Percentiles rank a stretch among this genome's conserved stretches.
phyloP scores from a whole-genome alignment of 164 flowering plant genomes.

The Amborella trichopoda region DNA sequence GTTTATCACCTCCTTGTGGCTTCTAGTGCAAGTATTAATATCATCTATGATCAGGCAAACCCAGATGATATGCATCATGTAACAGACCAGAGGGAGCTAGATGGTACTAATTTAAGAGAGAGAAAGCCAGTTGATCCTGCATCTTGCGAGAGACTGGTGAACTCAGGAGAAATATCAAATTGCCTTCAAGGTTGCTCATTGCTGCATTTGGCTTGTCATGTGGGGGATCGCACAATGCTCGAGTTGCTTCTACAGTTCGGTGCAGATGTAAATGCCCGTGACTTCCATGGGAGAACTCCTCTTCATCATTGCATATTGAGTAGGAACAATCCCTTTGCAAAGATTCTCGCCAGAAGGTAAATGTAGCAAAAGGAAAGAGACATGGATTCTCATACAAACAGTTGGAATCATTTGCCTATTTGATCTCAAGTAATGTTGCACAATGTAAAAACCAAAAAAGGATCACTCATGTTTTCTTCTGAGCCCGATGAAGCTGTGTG shows the following conservation, averaged over 20 bases:
- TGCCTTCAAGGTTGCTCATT: slow-evolving; percentile 75
- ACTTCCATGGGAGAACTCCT: slow-evolving; percentile 86
- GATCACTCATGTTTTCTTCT: no score
- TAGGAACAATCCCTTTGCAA: slow-evolving; percentile 52
- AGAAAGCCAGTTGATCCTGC: slow-evolving; percentile 29
- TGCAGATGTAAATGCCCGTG: slow-evolving; percentile 60
- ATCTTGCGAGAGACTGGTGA: slow-evolving; percentile 29
- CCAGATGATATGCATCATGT: slow-evolving; percentile 19
- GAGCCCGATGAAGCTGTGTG: no score
- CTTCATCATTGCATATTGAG: slow-evolving; percentile 72
- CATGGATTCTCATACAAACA: no score
- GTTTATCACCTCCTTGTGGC: slow-evolving; percentile 59
- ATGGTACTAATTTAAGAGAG: slow-evolving; percentile 7
- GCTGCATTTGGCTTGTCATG: slow-evolving; percentile 75
- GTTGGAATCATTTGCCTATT: no score
- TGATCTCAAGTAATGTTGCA: no score
- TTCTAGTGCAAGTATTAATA: slow-evolving; percentile 40
- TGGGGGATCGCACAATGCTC: slow-evolving; percentile 46
- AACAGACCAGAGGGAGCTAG: slow-evolving; percentile 16
- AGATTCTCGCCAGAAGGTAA: slow-evolving; percentile 79
- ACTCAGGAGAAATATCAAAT: slow-evolving; percentile 29
- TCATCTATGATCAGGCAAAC: slow-evolving; percentile 39
- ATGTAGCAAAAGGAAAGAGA: no score
- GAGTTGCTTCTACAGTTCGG: slow-evolving; percentile 85
- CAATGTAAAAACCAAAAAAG: no score